Base-by-base conservation (phyloP, 2,329 filamentous ascomycete genomes). In the Macroventuria anomochaeta region DNA sequence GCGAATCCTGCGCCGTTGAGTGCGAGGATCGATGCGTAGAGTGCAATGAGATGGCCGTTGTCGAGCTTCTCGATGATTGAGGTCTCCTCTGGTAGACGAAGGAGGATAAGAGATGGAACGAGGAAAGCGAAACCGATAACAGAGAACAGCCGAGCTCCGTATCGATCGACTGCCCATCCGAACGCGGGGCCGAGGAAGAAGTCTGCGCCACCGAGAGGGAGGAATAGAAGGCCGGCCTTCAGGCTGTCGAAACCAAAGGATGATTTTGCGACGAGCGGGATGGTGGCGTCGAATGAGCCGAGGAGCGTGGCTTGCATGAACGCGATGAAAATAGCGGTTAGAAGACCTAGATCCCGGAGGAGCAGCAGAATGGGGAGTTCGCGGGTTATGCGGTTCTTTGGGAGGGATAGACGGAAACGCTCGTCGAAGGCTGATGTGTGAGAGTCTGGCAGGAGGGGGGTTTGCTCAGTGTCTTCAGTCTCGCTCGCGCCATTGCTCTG, bases 1-100 rank as follows among this genome's bases (percentile, higher is more conserved):
- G 81, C 81, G 2, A 86, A 65, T 0, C 83, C 83, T 1, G 82
- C 57, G 1, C 84, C 83, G 55, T 74, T 79, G 2, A 83, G 65
- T 0, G 70, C 74, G 0, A 85, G 70, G 0, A 84, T 54, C 3
- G 66, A 73, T 13, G 73, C 76, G 53, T 80, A 83, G 3, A 83
- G 71, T 8, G 78, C 69, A 15, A 81, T 43, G 0, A 37, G 32
- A 11, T 38, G 46, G 6, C 17, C 46, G 7, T 31, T 38, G 8
- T 59, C 54, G 4, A 67, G 46, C 4, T 69, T 49, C 2, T 63
- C 41, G 2, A 53, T n/a, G 5, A 65, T 68, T 3, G 33, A 20
- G 2, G 40, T 31, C 33, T 64, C 63, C 3, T 28, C 47, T 0
- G 77, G 76, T 0, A 81, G 63, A 3, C 80, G 75, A 0, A 83